Evolutionary conservation across 371 early-diverging fungal species (phyloP).

Genomic region (Mucor velutinosus): DNA sequence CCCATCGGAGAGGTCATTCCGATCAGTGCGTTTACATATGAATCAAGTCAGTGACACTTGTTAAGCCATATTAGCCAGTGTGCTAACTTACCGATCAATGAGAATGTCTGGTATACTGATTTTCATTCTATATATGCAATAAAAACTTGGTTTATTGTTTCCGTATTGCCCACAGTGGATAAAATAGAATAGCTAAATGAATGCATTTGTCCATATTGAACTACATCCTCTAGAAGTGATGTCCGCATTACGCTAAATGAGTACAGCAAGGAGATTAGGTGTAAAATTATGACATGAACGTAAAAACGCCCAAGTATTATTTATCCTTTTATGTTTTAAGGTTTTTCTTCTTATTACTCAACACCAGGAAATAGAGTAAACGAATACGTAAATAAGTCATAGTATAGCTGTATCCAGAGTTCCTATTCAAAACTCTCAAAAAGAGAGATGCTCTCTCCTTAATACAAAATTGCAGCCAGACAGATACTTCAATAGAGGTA

Average conservation of each 20-base stretch:
- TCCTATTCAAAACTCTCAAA: background rate
- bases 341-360: background rate
- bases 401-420: background rate
- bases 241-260: background rate
- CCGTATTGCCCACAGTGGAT: background rate
- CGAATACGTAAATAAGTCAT: background rate
- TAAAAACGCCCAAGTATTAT: background rate
- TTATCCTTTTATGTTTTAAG: conserved; percentile 8
- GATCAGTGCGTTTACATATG: background rate
- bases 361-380: background rate
- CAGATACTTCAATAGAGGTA: background rate
- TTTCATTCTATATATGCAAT: background rate
- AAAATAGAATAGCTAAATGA: background rate
- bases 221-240: background rate
- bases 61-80: background rate
- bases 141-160: background rate
- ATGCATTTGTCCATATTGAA: background rate
- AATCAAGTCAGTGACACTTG: background rate
- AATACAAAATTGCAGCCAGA: background rate
- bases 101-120: background rate
- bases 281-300: background rate
- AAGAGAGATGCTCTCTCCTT: background rate
- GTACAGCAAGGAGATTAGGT: background rate
- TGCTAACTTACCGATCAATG: background rate
- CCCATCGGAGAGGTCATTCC: conserved; percentile 2